Conservation (phyloP, 2,329 filamentous ascomycete genomes). For the Huntiella moniliformis region DNA sequence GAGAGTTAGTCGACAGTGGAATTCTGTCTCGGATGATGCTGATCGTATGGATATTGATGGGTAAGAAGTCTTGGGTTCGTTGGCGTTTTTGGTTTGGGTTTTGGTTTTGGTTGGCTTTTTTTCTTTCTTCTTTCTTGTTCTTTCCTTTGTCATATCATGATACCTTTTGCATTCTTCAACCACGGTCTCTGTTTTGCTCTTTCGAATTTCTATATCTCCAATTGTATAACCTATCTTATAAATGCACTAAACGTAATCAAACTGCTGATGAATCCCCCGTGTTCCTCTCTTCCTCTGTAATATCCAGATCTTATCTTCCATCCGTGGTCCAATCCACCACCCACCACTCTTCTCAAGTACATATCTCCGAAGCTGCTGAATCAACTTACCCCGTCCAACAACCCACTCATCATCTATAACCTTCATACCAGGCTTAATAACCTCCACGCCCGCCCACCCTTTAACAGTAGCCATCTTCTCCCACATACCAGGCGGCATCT, state of each 20-base stretch:
- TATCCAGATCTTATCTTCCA: constrained; percentile 31
- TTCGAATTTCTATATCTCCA: not conserved
- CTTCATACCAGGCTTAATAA: constrained; percentile 30
- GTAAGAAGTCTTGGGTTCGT: constrained; percentile 5
- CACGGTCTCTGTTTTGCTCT: not conserved
- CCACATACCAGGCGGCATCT: constrained; percentile 32
- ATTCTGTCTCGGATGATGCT: constrained; percentile 28
- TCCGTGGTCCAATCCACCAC: constrained; percentile 46
- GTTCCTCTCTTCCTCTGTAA: constrained; percentile 4
- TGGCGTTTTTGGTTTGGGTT: not conserved
- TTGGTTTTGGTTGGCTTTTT: constrained; percentile 1
- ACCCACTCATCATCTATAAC: constrained; percentile 15
- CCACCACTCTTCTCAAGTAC: constrained; percentile 33
- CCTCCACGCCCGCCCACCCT: constrained; percentile 39
- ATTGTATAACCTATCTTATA: constrained; percentile 1
- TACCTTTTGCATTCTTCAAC: constrained; percentile 1
- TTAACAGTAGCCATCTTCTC: constrained; percentile 36
- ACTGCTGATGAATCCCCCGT: constrained; percentile 5
- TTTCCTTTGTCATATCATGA: not conserved
- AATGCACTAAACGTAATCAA: not conserved
- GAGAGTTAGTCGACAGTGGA: constrained; percentile 33
- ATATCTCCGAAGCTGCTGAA: constrained; percentile 22
- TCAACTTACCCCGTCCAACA: constrained; percentile 26
- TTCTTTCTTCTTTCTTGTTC: not conserved
- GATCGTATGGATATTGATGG: constrained; percentile 24